phyloP scores from a whole-genome alignment of 208 protist genomes.

The Leishmania major region DNA sequence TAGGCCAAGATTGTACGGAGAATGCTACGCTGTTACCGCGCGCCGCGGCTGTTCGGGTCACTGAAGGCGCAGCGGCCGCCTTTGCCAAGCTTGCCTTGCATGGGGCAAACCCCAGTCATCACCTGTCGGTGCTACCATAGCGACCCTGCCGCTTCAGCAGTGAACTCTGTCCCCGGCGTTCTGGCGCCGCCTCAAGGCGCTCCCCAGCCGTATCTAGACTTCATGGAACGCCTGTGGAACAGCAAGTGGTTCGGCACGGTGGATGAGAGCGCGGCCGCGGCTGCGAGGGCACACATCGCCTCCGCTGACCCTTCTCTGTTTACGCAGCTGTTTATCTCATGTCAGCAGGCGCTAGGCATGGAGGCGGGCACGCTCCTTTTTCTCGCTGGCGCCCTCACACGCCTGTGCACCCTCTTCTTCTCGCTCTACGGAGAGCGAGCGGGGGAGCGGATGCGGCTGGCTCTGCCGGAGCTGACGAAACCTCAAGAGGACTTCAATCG shows the following conservation, averaged over 20 bases:
- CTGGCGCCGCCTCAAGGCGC: neutral
- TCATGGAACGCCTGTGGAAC: constrained; percentile 66
- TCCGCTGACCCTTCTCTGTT: constrained; percentile 34
- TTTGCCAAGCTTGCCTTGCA: neutral
- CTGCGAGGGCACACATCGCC: constrained; percentile 8
- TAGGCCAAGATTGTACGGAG: neutral
- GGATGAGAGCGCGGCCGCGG: constrained; percentile 28
- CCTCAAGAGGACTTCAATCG: constrained; percentile 78
- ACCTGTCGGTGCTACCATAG: constrained; percentile 1
- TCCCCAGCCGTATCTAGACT: constrained; percentile 56
- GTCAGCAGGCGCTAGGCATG: constrained; percentile 47
- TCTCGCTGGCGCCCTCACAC: constrained; percentile 52
- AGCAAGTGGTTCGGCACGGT: constrained; percentile 73
- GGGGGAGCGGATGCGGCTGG: constrained; percentile 72
- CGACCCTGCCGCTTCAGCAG: neutral
- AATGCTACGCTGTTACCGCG: constrained; percentile 19
- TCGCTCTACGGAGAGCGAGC: constrained; percentile 89
- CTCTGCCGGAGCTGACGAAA: constrained; percentile 61
- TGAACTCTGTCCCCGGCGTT: neutral
- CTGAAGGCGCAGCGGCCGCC: neutral
- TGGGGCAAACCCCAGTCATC: neutral
- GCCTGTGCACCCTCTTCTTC: constrained; percentile 67
- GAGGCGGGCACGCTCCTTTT: constrained; percentile 61
- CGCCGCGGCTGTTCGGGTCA: neutral
- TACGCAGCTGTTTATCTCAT: constrained; percentile 43